phyloP scores from a whole-genome alignment of 805 yeast genomes.

The Cyberlindnera petersonii region DNA sequence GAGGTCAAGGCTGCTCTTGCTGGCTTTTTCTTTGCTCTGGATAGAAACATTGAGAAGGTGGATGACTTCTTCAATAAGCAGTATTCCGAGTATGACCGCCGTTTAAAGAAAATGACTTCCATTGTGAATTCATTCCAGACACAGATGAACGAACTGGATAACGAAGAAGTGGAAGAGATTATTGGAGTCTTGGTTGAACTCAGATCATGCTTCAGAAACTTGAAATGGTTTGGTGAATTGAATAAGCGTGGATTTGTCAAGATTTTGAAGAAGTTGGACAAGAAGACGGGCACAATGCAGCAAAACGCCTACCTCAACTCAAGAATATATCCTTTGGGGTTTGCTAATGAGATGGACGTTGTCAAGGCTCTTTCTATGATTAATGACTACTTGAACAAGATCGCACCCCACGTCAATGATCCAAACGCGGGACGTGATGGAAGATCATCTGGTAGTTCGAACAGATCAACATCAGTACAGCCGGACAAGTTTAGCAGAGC shows the following conservation, averaged over 20 bases:
- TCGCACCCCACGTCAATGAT: constrained; percentile 40
- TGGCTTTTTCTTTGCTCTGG: constrained; percentile 72
- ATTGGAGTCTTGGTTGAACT: constrained; percentile 69
- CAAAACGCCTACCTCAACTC: constrained; percentile 58
- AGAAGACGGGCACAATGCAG: constrained; percentile 62
- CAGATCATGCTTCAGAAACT: constrained; percentile 69
- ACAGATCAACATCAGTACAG: constrained; percentile 16
- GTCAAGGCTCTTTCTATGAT: constrained; percentile 48
- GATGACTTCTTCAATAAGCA: constrained; percentile 74
- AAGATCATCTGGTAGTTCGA: background rate
- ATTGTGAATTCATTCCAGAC: constrained; percentile 31
- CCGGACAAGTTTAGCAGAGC: constrained; percentile 23
- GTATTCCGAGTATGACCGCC: constrained; percentile 66
- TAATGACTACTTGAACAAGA: constrained; percentile 46
- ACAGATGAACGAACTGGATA: constrained; percentile 39
- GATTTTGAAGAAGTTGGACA: constrained; percentile 86
- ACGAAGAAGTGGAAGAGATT: constrained; percentile 58
- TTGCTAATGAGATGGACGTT: constrained; percentile 67
- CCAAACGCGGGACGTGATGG: constrained; percentile 1
- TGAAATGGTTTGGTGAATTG: constrained; percentile 92
- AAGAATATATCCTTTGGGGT: constrained; percentile 68
- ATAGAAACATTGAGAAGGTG: constrained; percentile 76
- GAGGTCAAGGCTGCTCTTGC: constrained; percentile 48
- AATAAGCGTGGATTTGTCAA: constrained; percentile 87
- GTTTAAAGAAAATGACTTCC: constrained; percentile 48